A percentile compares a stretch with the other conserved stretches of the same genome.
phyloP scores from a whole-genome alignment of 306 rosid species.

The Ammopiptanthus mongolicus region DNA sequence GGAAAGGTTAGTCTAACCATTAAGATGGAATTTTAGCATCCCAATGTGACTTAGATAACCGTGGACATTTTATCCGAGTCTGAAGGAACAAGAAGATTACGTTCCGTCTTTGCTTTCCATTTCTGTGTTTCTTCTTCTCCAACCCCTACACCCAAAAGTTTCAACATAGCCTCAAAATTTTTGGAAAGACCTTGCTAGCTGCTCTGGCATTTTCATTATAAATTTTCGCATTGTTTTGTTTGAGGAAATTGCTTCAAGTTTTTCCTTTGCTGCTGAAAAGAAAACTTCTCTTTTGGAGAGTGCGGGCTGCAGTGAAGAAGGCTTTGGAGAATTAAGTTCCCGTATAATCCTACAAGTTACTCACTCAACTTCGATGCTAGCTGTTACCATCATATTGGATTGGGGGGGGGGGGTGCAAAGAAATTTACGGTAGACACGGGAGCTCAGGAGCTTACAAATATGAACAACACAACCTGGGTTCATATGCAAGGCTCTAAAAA shows the following conservation, averaged over 20 bases:
- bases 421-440: conserved; percentile 19
- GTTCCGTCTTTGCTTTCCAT: background rate
- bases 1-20: too few species aligned
- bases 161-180: background rate
- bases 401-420: too few species aligned
- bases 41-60: too few species aligned
- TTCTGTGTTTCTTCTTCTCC: background rate
- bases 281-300: conserved; percentile 40
- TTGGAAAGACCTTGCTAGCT: background rate
- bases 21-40: too few species aligned
- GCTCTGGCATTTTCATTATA: background rate
- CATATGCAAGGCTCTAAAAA: conserved; percentile 26
- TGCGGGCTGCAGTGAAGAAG: conserved; percentile 60
- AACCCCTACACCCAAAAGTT: background rate
- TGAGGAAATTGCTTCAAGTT: background rate
- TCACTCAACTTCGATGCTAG: conserved; percentile 84
- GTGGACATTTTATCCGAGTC: too few species aligned
- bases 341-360: conserved; percentile 85
- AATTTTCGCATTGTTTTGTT: background rate
- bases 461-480: conserved; percentile 46
- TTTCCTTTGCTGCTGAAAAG: background rate
- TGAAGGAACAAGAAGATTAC: too few species aligned
- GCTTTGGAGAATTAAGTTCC: conserved; percentile 62
- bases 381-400: too few species aligned
- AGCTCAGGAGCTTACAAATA: conserved; percentile 30